These are phyloP conservation scores for Beauveria bassiana DNA, from an alignment of 2,329 filamentous ascomycete genomes.

Conservation along the genomic window DNA sequence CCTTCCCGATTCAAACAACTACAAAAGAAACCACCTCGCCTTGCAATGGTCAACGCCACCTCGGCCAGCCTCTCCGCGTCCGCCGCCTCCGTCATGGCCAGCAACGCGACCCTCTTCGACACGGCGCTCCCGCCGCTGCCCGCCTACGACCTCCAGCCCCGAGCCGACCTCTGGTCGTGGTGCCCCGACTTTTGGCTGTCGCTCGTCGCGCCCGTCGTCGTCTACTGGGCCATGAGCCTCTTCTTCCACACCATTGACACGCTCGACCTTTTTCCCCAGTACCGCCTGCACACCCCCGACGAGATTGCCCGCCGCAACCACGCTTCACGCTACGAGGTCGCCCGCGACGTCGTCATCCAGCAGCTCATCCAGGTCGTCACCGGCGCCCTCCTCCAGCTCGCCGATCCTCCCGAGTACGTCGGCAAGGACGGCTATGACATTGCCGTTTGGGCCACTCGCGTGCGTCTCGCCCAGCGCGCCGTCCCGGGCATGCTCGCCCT, in stretches of 20 bases:
- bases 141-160: conserved; percentile 63
- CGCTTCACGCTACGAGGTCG: conserved; percentile 74
- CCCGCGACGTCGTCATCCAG: conserved; percentile 85
- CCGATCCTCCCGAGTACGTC: conserved; percentile 64
- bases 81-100: conserved; percentile 33
- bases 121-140: conserved; percentile 70
- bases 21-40: neutral
- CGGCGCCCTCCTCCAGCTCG: conserved; percentile 57
- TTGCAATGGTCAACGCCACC: conserved; percentile 34
- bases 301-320: conserved; percentile 85
- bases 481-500: conserved; percentile 64
- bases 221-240: conserved; percentile 82
- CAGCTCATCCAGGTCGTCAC: conserved; percentile 80
- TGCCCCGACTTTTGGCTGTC: conserved; percentile 76
- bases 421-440: conserved; percentile 82
- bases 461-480: conserved; percentile 71
- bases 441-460: conserved; percentile 78
- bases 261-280: conserved; percentile 79
- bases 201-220: conserved; percentile 66
- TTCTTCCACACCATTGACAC: conserved; percentile 84
- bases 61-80: conserved; percentile 21
- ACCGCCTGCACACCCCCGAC: conserved; percentile 89
- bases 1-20: neutral
- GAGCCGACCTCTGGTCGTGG: conserved; percentile 65
- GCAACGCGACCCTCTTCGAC: conserved; percentile 50